These are phyloP conservation scores for Mimosa pudica DNA, from an alignment of 306 rosid genomes.

Conservation along the genomic window DNA sequence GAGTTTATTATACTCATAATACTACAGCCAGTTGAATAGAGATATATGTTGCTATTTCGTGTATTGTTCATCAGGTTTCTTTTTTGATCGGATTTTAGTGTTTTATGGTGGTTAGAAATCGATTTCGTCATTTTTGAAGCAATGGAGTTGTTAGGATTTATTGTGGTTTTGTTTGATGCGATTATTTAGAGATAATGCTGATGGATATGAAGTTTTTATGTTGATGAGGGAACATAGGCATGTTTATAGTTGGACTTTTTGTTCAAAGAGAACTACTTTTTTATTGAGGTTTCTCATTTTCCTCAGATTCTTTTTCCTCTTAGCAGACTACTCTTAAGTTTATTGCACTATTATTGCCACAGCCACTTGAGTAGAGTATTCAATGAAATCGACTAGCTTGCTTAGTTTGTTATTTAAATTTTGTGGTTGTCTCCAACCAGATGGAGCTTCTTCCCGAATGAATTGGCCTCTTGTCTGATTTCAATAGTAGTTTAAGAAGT, in stretches of 20 bases:
- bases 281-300: neutral
- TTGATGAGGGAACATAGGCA: neutral
- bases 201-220: neutral
- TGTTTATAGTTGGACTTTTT: neutral
- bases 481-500: neutral
- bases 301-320: conserved; percentile 1
- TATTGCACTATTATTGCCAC: neutral
- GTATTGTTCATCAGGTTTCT: conserved; percentile 48
- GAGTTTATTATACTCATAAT: no score
- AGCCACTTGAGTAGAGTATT: neutral
- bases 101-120: neutral
- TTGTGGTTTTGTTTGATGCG: neutral
- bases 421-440: neutral
- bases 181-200: neutral
- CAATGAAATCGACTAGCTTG: no score
- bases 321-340: neutral
- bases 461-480: neutral
- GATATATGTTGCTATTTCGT: no score
- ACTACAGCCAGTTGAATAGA: no score
- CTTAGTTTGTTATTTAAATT: neutral
- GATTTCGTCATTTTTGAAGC: neutral
- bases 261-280: neutral
- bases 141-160: neutral
- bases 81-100: neutral
- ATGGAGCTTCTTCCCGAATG: neutral